A percentile compares a stretch with the other conserved stretches of the same genome.
phyloP scores from a whole-genome alignment of 345 rosid species.

The Rhodomyrtus tomentosa region DNA sequence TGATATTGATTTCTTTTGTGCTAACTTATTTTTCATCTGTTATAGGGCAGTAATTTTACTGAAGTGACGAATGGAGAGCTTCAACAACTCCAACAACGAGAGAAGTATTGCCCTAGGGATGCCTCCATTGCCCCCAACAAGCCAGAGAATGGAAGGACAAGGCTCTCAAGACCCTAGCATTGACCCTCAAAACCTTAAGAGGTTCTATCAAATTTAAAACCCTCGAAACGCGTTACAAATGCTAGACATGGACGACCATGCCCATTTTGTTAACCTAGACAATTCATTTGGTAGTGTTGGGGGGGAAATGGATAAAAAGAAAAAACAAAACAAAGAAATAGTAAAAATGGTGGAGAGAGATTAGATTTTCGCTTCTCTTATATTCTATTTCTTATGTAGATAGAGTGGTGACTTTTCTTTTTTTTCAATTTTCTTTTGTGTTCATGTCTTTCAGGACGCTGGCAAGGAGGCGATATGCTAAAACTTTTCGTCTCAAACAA shows the following conservation, averaged over 20 bases:
- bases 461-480: background rate
- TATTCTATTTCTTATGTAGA: background rate
- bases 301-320: background rate
- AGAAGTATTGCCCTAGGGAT: background rate
- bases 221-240: background rate
- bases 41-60: background rate
- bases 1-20: background rate
- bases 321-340: background rate
- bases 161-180: background rate
- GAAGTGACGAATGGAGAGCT: background rate
- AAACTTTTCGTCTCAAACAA: background rate
- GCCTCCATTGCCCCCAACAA: background rate
- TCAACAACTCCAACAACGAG: background rate
- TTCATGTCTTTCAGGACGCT: background rate
- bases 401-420: background rate
- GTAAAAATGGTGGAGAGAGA: background rate
- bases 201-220: background rate
- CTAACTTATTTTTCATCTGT: background rate
- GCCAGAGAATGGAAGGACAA: slow-evolving; percentile 14
- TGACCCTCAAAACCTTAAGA: background rate
- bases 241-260: background rate
- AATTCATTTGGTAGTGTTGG: background rate
- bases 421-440: background rate
- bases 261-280: background rate
- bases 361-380: background rate